Conservation (phyloP, 352 stramenopile genomes). For the Phytophthora aleatoria region DNA sequence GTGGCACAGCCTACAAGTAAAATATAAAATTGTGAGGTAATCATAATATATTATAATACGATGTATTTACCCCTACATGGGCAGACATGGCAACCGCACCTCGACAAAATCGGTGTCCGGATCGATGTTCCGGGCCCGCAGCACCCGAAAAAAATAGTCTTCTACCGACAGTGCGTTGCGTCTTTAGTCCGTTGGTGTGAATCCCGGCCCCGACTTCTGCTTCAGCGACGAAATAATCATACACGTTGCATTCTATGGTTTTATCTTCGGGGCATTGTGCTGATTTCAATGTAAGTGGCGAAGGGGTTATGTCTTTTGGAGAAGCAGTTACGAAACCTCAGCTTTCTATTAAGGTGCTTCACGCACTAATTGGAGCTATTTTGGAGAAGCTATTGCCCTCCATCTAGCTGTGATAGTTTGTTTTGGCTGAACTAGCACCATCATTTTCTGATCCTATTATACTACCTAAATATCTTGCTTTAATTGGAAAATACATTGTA, state of each 20-base stretch:
- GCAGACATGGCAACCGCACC: not conserved
- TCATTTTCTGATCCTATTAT: not conserved
- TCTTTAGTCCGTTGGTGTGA: not conserved
- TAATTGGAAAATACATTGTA: too few species aligned
- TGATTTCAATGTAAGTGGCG: not conserved
- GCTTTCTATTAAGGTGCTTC: not conserved
- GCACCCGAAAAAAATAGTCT: not conserved
- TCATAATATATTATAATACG: too few species aligned
- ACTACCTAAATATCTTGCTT: not conserved
- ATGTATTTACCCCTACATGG: not conserved
- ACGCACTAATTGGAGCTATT: not conserved
- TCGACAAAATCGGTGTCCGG: not conserved
- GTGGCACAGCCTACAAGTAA: too few species aligned
- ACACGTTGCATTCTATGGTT: not conserved
- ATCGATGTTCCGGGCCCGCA: too few species aligned
- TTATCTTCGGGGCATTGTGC: not conserved
- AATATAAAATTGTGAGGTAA: too few species aligned
- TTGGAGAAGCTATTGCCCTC: not conserved
- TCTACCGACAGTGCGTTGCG: not conserved
- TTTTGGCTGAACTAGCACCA: not conserved
- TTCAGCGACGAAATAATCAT: not conserved
- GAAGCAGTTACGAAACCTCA: not conserved
- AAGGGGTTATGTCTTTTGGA: not conserved
- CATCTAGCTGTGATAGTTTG: not conserved
- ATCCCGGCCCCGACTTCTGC: not conserved